These are phyloP conservation scores for Amanita exitialis DNA, from an alignment of 768 basidiomycete species.

Conservation along the genomic window DNA sequence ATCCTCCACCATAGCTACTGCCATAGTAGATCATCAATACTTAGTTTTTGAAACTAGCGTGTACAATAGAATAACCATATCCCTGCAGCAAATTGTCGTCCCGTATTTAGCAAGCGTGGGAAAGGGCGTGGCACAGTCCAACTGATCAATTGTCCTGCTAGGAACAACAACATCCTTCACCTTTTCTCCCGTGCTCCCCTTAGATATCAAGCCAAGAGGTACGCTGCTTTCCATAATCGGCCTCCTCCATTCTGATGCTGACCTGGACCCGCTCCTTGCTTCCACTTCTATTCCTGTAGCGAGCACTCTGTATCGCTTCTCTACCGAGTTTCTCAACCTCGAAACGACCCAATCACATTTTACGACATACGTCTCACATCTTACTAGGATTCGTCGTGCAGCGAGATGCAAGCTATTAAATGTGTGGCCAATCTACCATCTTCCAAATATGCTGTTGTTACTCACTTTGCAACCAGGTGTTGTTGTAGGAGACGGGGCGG, in stretches of 20 bases:
- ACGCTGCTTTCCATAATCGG: neutral
- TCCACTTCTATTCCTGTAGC: neutral
- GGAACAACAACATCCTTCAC: neutral
- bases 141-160: conserved; percentile 4
- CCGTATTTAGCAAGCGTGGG: conserved; percentile 1
- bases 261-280: neutral
- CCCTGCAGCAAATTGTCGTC: neutral
- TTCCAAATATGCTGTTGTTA: conserved; percentile 18
- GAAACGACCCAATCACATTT: conserved; percentile 1
- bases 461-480: conserved; percentile 53
- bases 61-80: neutral
- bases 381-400: conserved; percentile 2
- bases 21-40: neutral
- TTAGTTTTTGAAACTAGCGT: neutral
- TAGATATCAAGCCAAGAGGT: conserved; percentile 5
- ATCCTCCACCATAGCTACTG: neutral
- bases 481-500: conserved; percentile 97
- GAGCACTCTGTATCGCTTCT: neutral
- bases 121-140: conserved; percentile 1
- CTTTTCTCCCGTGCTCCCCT: neutral
- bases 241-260: neutral
- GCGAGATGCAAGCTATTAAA: conserved; percentile 85
- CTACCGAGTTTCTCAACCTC: neutral
- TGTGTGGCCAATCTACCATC: conserved; percentile 35
- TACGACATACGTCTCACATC: neutral